These are phyloP conservation scores for Calonectria montana DNA, from an alignment of 2,329 filamentous ascomycete species.

Conservation along the genomic window DNA sequence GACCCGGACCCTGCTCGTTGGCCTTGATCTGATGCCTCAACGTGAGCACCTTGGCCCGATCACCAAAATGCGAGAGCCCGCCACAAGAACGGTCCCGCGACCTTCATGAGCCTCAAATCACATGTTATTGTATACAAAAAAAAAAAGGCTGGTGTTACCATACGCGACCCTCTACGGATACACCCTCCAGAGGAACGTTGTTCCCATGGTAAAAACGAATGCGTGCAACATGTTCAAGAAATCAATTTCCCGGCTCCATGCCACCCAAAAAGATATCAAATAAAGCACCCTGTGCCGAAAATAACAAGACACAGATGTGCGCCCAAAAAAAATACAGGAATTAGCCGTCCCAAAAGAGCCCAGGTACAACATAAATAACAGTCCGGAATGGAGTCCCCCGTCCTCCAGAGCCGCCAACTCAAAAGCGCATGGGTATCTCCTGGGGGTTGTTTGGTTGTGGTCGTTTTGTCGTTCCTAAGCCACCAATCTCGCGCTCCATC, in stretches of 20 bases:
- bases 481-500: constrained; percentile 44
- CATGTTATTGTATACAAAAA: constrained; percentile 25
- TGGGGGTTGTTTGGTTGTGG: constrained; percentile 41
- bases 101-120: constrained; percentile 35
- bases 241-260: constrained; percentile 41
- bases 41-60: constrained; percentile 34
- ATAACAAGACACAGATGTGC: constrained; percentile 29
- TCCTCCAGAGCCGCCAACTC: constrained; percentile 42
- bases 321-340: constrained; percentile 26
- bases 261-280: constrained; percentile 32
- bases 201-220: constrained; percentile 18
- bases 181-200: constrained; percentile 4
- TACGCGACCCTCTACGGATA: constrained; percentile 11
- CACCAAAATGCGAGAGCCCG: constrained; percentile 31
- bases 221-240: constrained; percentile 34
- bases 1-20: constrained; percentile 36
- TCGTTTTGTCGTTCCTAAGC: constrained; percentile 34
- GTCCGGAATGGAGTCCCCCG: constrained; percentile 42
- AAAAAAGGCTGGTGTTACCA: neutral
- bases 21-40: constrained; percentile 40
- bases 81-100: constrained; percentile 24
- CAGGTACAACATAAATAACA: constrained; percentile 34
- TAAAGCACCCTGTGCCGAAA: constrained; percentile 33
- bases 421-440: constrained; percentile 44
- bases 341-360: constrained; percentile 25